These are phyloP conservation scores for Colletotrichum siamense DNA, from an alignment of 2,329 filamentous ascomycete species.

Conservation along the genomic window DNA sequence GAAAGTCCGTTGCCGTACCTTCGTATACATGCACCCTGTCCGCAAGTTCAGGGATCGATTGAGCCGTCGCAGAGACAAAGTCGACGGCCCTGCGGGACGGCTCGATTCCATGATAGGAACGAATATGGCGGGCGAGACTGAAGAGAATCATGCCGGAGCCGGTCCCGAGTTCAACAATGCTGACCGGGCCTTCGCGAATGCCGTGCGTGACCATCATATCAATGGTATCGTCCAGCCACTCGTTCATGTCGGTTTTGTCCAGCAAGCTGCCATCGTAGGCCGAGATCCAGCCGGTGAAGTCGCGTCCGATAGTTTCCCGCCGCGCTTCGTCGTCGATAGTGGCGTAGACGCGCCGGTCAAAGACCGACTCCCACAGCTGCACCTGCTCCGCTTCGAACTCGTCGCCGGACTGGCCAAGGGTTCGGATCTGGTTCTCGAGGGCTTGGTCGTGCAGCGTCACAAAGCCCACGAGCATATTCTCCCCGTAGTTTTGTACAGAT, in stretches of 20 bases:
- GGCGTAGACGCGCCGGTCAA: background rate
- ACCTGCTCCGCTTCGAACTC: background rate
- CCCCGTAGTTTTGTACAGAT: background rate
- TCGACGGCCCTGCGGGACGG: conserved; percentile 25
- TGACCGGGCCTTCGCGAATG: background rate
- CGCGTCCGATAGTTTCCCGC: conserved; percentile 23
- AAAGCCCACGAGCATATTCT: background rate
- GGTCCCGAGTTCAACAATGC: conserved; percentile 34
- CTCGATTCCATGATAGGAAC: conserved; percentile 27
- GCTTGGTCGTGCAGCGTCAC: background rate
- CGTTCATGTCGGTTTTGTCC: conserved; percentile 32
- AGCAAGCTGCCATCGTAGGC: conserved; percentile 34
- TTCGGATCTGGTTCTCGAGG: background rate
- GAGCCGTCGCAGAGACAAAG: conserved; percentile 23
- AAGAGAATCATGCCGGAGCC: conserved; percentile 37
- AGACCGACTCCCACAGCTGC: background rate
- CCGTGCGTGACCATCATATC: conserved; percentile 11
- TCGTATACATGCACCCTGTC: conserved; percentile 22
- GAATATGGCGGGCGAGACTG: conserved; percentile 30
- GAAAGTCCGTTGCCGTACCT: conserved; percentile 24
- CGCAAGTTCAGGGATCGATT: conserved; percentile 2
- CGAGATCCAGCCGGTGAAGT: conserved; percentile 36
- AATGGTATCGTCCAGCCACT: conserved; percentile 35
- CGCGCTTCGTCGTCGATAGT: background rate
- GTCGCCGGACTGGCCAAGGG: background rate